Conservation (phyloP, 352 stramenopile genomes). For the Plasmopara viticola region DNA sequence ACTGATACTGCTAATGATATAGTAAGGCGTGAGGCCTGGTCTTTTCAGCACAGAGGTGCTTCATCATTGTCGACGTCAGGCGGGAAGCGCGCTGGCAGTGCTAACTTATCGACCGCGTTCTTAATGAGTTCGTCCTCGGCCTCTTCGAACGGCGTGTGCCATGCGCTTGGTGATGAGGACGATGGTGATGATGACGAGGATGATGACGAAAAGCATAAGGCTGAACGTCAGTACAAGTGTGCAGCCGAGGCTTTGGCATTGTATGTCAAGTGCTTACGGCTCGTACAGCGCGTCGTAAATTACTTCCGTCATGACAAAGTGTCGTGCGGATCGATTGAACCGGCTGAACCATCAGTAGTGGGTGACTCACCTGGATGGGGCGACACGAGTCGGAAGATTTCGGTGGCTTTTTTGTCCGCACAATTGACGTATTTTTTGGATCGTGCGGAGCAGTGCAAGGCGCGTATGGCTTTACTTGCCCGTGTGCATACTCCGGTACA, state of each 20-base stretch:
- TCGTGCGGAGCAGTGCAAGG: constrained; percentile 60
- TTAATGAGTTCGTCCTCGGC: constrained; percentile 49
- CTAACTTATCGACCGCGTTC: constrained; percentile 51
- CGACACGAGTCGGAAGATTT: constrained; percentile 50
- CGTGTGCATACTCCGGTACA: constrained; percentile 7
- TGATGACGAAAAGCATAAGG: constrained; percentile 23
- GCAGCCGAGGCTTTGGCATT: constrained; percentile 53
- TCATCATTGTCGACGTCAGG: constrained; percentile 20
- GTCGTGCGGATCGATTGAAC: constrained; percentile 7
- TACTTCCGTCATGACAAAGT: constrained; percentile 54
- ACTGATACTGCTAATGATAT: constrained; percentile 5
- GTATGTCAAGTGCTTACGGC: constrained; percentile 64
- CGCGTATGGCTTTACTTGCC: constrained; percentile 30
- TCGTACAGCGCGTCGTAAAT: constrained; percentile 53
- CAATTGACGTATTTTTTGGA: constrained; percentile 56
- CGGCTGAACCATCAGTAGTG: constrained; percentile 14
- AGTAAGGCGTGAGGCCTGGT: constrained; percentile 8
- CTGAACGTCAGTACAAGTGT: constrained; percentile 51
- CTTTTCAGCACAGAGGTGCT: constrained; percentile 11
- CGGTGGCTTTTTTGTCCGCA: constrained; percentile 52
- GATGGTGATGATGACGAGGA: constrained; percentile 25
- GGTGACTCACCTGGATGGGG: constrained; percentile 17
- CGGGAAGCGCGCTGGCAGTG: constrained; percentile 16
- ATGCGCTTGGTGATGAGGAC: constrained; percentile 26
- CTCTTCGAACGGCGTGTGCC: constrained; percentile 28